phyloP scores from a whole-genome alignment of 2,329 filamentous ascomycete genomes.

The Periconia sp. region DNA sequence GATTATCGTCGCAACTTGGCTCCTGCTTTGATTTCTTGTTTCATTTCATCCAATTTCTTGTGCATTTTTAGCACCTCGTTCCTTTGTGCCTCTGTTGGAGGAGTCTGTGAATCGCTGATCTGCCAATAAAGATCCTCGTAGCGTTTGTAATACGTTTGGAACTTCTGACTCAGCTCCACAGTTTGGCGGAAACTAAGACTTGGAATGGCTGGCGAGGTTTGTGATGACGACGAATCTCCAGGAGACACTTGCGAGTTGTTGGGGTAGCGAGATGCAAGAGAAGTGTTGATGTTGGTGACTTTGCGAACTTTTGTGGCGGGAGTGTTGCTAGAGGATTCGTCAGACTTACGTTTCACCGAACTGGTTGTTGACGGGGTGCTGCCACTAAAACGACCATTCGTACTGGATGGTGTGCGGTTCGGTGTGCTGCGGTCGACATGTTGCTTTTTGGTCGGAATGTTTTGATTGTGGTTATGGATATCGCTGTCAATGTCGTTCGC shows the following conservation, averaged over 20 bases:
- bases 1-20: neutral
- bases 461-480: constrained; percentile 42
- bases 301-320: constrained; percentile 36
- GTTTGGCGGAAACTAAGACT: constrained; percentile 48
- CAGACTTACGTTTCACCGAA: constrained; percentile 50
- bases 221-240: constrained; percentile 36
- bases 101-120: constrained; percentile 42
- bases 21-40: constrained; percentile 55
- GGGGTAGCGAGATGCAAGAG: constrained; percentile 38
- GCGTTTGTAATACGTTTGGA: constrained; percentile 60
- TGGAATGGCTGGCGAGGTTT: constrained; percentile 35
- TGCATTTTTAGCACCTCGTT: constrained; percentile 58
- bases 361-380: constrained; percentile 30
- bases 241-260: constrained; percentile 36
- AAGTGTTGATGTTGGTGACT: constrained; percentile 37
- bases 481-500: constrained; percentile 42
- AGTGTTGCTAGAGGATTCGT: constrained; percentile 38
- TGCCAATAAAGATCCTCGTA: constrained; percentile 60
- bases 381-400: constrained; percentile 30
- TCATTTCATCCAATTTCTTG: constrained; percentile 57
- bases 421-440: constrained; percentile 31
- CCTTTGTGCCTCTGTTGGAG: constrained; percentile 53
- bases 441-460: constrained; percentile 34
- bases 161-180: constrained; percentile 51
- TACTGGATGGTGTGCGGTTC: constrained; percentile 31